Evolutionary conservation across 2,329 filamentous ascomycete genomes (phyloP).

Genomic region (Lasiodiplodia theobromae): DNA sequence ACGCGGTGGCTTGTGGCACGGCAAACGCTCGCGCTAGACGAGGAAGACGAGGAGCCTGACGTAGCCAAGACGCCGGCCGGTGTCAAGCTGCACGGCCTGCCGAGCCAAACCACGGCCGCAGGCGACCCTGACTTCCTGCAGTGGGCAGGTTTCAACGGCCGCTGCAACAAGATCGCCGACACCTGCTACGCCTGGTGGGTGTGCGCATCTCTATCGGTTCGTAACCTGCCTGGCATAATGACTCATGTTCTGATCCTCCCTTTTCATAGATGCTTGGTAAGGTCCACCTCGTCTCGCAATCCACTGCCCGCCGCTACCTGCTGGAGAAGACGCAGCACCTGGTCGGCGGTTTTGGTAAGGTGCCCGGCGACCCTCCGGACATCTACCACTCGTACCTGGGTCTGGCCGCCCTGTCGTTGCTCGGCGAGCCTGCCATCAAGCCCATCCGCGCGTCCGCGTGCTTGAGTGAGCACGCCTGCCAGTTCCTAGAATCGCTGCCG

Average conservation of each 20-base stretch:
- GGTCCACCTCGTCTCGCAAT: conserved; percentile 48
- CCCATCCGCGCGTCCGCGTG: conserved; percentile 78
- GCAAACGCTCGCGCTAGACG: conserved; percentile 54
- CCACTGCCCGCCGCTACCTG: conserved; percentile 76
- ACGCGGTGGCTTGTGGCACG: conserved; percentile 56
- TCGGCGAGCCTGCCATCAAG: conserved; percentile 74
- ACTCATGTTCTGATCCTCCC: conserved; percentile 54
- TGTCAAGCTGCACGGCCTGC: conserved; percentile 42
- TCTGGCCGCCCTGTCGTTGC: conserved; percentile 77
- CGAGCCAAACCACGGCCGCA: conserved; percentile 32
- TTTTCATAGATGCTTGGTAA: conserved; percentile 34
- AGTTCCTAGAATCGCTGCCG: conserved; percentile 44
- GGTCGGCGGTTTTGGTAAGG: conserved; percentile 63
- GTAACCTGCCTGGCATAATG: conserved; percentile 39
- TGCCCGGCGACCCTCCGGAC: conserved; percentile 61
- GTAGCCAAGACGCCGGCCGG: conserved; percentile 50
- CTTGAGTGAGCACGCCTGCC: conserved; percentile 66
- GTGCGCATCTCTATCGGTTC: conserved; percentile 63
- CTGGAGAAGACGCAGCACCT: conserved; percentile 85
- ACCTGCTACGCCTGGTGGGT: conserved; percentile 98
- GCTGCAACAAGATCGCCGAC: conserved; percentile 89
- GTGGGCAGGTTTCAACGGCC: conserved; percentile 83
- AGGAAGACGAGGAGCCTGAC: conserved; percentile 52
- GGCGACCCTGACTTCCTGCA: conserved; percentile 45
- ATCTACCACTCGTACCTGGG: conserved; percentile 91